A percentile compares a stretch with the other conserved stretches of the same genome.
phyloP scores from a whole-genome alignment of 2,329 filamentous ascomycete species.

The Ceratocystis cubensis region DNA sequence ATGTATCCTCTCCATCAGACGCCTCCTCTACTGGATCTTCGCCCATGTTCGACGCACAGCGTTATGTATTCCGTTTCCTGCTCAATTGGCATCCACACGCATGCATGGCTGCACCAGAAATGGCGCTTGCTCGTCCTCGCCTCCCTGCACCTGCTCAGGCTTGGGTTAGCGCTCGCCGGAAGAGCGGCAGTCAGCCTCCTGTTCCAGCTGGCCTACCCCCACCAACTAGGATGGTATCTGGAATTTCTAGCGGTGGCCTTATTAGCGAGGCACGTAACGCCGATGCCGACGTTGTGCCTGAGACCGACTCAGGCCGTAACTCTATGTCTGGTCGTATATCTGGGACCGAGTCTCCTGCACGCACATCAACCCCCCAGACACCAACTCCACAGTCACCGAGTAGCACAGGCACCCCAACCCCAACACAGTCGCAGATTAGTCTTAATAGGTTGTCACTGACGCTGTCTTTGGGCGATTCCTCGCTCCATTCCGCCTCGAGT shows the following conservation, averaged over 20 bases:
- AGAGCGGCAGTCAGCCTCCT: constrained; percentile 31
- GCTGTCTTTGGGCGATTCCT: not conserved
- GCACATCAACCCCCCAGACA: constrained; percentile 5
- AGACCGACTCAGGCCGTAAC: constrained; percentile 24
- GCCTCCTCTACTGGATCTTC: constrained; percentile 43
- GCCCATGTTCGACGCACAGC: constrained; percentile 42
- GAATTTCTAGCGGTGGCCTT: constrained; percentile 35
- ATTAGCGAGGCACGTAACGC: constrained; percentile 42
- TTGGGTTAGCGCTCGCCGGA: constrained; percentile 37
- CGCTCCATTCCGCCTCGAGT: not conserved
- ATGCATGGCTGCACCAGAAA: constrained; percentile 30
- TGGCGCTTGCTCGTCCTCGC: constrained; percentile 50
- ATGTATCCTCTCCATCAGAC: constrained; percentile 34
- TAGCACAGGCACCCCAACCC: constrained; percentile 8
- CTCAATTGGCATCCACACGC: constrained; percentile 47
- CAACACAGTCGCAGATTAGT: not conserved
- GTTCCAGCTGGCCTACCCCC: constrained; percentile 31
- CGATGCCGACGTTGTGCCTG: constrained; percentile 29
- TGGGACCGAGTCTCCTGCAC: constrained; percentile 5
- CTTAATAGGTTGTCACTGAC: not conserved
- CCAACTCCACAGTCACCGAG: not conserved
- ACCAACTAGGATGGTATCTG: constrained; percentile 38
- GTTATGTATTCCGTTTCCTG: constrained; percentile 62
- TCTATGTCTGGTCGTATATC: constrained; percentile 14
- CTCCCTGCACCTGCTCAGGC: constrained; percentile 59